Conservation (phyloP, 352 stramenopile genomes). For the Phytophthora quininea region DNA sequence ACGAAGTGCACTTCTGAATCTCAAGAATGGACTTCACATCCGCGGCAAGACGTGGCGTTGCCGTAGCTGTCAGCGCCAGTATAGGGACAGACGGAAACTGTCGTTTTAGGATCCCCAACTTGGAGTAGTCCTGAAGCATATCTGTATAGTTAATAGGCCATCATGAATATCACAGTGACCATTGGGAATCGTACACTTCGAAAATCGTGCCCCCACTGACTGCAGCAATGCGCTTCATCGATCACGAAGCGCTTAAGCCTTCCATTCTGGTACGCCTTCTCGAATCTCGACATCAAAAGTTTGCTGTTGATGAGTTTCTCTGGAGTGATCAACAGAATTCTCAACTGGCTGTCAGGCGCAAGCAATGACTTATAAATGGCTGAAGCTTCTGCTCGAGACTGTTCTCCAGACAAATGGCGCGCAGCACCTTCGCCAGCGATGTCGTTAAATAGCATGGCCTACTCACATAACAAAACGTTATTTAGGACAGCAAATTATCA, state of each 20-base stretch:
- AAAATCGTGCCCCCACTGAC: conserved; percentile 88
- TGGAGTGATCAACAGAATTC: conserved; percentile 92
- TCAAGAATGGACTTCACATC: conserved; percentile 81
- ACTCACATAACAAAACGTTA: neutral
- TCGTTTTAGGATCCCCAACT: conserved; percentile 90
- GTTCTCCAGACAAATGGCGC: conserved; percentile 57
- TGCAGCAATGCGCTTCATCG: conserved; percentile 90
- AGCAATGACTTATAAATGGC: conserved; percentile 86
- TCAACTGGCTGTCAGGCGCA: conserved; percentile 58
- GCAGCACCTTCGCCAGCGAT: conserved; percentile 64
- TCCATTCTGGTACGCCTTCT: conserved; percentile 83
- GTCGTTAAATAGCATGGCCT: conserved; percentile 78
- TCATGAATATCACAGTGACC: neutral
- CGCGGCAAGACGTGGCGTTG: conserved; percentile 70
- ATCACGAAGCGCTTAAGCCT: conserved; percentile 93
- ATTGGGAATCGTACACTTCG: conserved; percentile 47
- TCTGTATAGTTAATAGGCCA: neutral
- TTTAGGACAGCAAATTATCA: neutral
- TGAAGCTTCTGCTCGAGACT: conserved; percentile 55
- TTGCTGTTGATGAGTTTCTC: conserved; percentile 93
- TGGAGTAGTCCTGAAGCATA: conserved; percentile 85
- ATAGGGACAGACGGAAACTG: conserved; percentile 92
- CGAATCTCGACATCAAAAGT: conserved; percentile 89
- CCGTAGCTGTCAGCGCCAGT: conserved; percentile 91
- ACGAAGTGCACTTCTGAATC: conserved; percentile 83